Conservation (phyloP, 2,329 filamentous ascomycete species). For the Cercospora berteroae region DNA sequence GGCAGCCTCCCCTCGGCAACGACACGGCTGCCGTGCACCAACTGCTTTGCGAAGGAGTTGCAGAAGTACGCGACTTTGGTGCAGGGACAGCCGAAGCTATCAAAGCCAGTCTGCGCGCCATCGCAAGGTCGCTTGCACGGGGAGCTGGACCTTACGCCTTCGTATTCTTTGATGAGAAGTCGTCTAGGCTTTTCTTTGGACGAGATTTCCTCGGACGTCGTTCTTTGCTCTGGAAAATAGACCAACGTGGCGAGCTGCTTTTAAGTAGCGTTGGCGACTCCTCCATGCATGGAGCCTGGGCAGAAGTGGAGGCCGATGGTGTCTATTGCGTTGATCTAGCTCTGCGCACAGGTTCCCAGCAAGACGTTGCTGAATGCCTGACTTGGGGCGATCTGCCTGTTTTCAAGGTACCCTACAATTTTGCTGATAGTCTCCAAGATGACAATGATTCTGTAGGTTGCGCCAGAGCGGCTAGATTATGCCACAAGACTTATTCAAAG, state of each 20-base stretch:
- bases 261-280: conserved; percentile 70
- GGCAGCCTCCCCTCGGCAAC: conserved; percentile 64
- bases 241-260: conserved; percentile 53
- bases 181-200: conserved; percentile 70
- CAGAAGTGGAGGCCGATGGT: conserved; percentile 81
- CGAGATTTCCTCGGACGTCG: conserved; percentile 84
- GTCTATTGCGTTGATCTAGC: conserved; percentile 61
- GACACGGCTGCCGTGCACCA: conserved; percentile 72
- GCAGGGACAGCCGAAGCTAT: background rate
- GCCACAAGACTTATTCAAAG: conserved; percentile 32
- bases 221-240: conserved; percentile 65
- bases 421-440: conserved; percentile 6
- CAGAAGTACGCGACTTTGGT: background rate
- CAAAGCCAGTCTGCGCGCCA: background rate
- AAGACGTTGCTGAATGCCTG: background rate
- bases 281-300: conserved; percentile 55
- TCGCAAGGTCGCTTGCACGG: conserved; percentile 22
- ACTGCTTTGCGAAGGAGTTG: conserved; percentile 44
- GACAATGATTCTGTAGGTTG: conserved; percentile 28
- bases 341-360: background rate
- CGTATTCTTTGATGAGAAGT: conserved; percentile 69
- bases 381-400: conserved; percentile 14
- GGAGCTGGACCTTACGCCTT: conserved; percentile 79
- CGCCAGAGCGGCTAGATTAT: conserved; percentile 11
- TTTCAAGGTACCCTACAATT: conserved; percentile 24